Conservation (phyloP, 768 basidiomycete species). For the Boletus subcaerulescens region DNA sequence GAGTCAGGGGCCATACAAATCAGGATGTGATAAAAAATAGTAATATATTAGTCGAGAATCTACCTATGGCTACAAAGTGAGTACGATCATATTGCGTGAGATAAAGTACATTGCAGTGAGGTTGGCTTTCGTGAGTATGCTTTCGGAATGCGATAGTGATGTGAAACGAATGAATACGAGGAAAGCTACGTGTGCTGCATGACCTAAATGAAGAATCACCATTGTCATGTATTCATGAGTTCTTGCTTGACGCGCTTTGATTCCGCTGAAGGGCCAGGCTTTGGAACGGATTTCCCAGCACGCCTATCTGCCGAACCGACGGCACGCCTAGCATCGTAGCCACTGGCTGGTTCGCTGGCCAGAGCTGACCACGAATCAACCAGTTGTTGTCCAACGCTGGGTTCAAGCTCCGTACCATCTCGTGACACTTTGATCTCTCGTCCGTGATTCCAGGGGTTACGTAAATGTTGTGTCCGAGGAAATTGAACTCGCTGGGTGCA, state of each 20-base stretch:
- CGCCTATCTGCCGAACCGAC: not conserved
- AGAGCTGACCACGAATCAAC: conserved; percentile 65
- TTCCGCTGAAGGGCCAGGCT: not conserved
- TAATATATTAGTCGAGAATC: not conserved
- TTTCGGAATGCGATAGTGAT: too few relatives aligned
- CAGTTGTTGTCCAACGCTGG: conserved; percentile 61
- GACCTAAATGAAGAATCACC: not conserved
- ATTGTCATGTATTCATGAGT: not conserved
- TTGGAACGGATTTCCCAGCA: conserved; percentile 2
- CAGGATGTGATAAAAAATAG: not conserved
- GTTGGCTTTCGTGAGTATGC: too few relatives aligned
- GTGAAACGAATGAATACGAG: not conserved
- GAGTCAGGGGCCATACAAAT: conserved; percentile 8
- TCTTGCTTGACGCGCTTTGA: not conserved
- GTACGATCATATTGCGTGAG: not conserved
- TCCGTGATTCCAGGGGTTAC: conserved; percentile 93
- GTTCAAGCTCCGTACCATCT: conserved; percentile 93
- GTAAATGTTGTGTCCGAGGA: conserved; percentile 68
- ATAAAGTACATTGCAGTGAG: too few relatives aligned
- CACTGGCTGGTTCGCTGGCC: conserved; percentile 13
- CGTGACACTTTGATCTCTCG: conserved; percentile 77
- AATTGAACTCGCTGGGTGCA: conserved; percentile 72
- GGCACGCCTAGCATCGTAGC: not conserved
- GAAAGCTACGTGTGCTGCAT: not conserved
- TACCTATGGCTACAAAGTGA: not conserved